Percentiles rank a stretch among this genome's conserved stretches.
These are phyloP conservation scores for Barnettozyma pratensis DNA, from an alignment of 805 yeast genomes.

Conservation along the genomic window DNA sequence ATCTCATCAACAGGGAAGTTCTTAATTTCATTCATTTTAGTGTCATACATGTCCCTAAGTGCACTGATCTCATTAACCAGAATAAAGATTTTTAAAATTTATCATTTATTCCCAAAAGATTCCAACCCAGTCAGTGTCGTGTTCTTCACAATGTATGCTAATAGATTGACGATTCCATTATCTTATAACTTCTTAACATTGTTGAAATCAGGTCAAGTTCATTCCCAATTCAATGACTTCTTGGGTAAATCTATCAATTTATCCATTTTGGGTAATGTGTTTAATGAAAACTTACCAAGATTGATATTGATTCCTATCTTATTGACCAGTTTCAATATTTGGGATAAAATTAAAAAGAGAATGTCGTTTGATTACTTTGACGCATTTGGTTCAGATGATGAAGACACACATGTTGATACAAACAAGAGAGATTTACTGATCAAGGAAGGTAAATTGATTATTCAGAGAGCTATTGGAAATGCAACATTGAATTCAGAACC, in stretches of 20 bases:
- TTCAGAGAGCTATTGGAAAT: conserved; percentile 20
- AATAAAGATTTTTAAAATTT: conserved; percentile 67
- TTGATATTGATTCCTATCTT: conserved; percentile 65
- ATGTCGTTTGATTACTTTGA: conserved; percentile 26
- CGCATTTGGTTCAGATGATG: conserved; percentile 36
- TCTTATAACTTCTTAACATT: conserved; percentile 74
- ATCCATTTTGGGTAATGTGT: conserved; percentile 65
- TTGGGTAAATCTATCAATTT: conserved; percentile 71
- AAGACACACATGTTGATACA: conserved; percentile 17
- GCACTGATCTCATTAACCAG: conserved; percentile 62
- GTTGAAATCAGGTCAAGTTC: conserved; percentile 40
- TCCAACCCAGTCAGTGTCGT: conserved; percentile 73
- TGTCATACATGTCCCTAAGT: conserved; percentile 64
- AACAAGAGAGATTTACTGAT: conserved; percentile 15
- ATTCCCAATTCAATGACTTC: conserved; percentile 61
- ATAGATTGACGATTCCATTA: conserved; percentile 77
- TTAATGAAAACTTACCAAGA: conserved; percentile 75
- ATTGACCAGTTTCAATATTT: conserved; percentile 59
- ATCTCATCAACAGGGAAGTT: conserved; percentile 27
- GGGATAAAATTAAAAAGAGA: conserved; percentile 47
- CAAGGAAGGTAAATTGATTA: conserved; percentile 22
- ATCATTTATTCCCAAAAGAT: conserved; percentile 64
- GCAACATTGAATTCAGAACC: neutral
- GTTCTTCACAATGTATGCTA: conserved; percentile 75
- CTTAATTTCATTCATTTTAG: conserved; percentile 35